Conservation (phyloP, 164 flowering plant species). For the Sedum album region DNA sequence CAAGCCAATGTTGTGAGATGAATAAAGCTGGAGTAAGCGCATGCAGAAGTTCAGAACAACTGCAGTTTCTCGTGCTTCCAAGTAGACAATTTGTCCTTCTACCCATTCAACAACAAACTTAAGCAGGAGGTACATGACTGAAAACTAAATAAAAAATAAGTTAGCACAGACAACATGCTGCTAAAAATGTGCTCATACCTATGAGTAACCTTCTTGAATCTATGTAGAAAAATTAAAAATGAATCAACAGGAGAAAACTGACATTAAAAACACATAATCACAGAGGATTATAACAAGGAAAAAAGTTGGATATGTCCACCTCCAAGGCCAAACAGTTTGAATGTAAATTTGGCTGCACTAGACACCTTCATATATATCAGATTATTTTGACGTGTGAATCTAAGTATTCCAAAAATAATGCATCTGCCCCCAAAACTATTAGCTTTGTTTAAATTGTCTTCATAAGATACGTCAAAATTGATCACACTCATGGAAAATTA, state of each 20-base stretch:
- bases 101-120: constrained; percentile 93
- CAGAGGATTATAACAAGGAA: neutral
- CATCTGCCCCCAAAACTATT: too few relatives aligned
- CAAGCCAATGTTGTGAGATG: constrained; percentile 94
- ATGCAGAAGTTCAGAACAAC: constrained; percentile 68
- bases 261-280: neutral
- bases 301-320: too few relatives aligned
- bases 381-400: too few relatives aligned
- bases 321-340: too few relatives aligned
- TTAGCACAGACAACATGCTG: constrained; percentile 18
- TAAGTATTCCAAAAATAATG: too few relatives aligned
- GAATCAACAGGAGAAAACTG: neutral
- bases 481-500: too few relatives aligned
- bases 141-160: constrained; percentile 46
- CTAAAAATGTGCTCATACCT: neutral
- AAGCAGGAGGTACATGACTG: constrained; percentile 77
- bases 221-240: neutral
- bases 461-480: too few relatives aligned
- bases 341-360: too few relatives aligned
- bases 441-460: too few relatives aligned
- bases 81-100: constrained; percentile 77
- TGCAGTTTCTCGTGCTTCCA: constrained; percentile 76
- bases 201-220: neutral
- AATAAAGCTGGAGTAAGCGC: constrained; percentile 81
- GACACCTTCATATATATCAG: too few relatives aligned